Percentiles rank a stretch among this genome's conserved stretches.
Evolutionary conservation across 352 stramenopile species (phyloP).

Genomic region (Phytophthora citricola): DNA sequence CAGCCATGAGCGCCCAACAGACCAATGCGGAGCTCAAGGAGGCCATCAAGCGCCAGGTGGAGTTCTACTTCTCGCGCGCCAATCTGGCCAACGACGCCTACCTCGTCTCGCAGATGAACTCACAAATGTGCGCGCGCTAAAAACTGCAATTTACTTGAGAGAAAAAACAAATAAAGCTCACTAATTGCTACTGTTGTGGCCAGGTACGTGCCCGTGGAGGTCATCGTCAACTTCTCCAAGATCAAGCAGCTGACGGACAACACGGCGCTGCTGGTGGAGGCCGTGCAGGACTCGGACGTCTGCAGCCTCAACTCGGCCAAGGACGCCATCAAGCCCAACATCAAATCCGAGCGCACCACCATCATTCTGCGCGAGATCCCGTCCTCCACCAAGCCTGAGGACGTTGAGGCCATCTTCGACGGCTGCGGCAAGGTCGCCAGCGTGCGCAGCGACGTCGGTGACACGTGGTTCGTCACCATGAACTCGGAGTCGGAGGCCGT

Average conservation of each 20-base stretch:
- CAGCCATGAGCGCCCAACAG: constrained; percentile 37
- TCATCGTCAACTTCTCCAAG: constrained; percentile 87
- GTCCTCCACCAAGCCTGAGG: constrained; percentile 81
- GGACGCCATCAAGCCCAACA: constrained; percentile 92
- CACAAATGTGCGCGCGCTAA: constrained; percentile 65
- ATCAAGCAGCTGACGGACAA: constrained; percentile 85
- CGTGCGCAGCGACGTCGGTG: constrained; percentile 92
- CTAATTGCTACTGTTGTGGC: background rate
- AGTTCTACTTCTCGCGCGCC: constrained; percentile 93
- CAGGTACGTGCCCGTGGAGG: constrained; percentile 86
- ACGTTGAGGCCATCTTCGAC: constrained; percentile 90
- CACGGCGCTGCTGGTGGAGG: constrained; percentile 65
- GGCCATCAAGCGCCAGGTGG: constrained; percentile 87
- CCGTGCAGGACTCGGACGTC: constrained; percentile 75
- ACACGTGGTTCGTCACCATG: constrained; percentile 95
- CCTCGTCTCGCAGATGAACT: constrained; percentile 91
- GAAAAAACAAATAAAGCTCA: background rate
- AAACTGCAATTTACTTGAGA: background rate
- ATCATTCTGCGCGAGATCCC: constrained; percentile 94
- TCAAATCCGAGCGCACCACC: constrained; percentile 93
- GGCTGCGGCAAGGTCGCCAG: constrained; percentile 76
- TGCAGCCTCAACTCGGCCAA: constrained; percentile 77
- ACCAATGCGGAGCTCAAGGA: constrained; percentile 71
- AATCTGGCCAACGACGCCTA: constrained; percentile 90
- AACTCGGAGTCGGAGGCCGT: constrained; percentile 89